A percentile compares a stretch with the other conserved stretches of the same genome.
These are phyloP conservation scores for Citrus mangshanensis DNA, from an alignment of 345 rosid genomes.

Conservation along the genomic window DNA sequence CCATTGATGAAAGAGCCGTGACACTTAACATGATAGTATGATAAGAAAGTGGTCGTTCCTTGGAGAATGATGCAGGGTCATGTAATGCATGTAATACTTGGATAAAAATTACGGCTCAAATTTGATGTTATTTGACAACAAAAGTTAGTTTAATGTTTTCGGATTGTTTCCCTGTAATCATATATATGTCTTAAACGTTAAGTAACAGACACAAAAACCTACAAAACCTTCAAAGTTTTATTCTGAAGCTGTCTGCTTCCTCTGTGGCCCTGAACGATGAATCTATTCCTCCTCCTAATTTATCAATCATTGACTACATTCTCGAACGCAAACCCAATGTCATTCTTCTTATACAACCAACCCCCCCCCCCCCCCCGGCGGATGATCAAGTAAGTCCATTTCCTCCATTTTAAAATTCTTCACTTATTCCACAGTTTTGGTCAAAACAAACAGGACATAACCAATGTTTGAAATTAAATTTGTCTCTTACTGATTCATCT, in stretches of 20 bases:
- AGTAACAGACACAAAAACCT: background rate
- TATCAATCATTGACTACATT: background rate
- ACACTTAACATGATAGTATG: no score
- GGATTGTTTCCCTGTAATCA: background rate
- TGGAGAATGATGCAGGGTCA: background rate
- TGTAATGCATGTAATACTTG: background rate
- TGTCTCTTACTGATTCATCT: background rate
- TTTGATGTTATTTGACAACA: background rate
- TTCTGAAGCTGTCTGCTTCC: background rate
- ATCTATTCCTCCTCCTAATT: background rate
- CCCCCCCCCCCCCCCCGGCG: no score
- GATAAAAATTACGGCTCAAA: background rate
- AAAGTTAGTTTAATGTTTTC: background rate
- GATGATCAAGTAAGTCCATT: background rate
- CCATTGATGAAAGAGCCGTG: no score
- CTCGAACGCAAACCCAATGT: background rate
- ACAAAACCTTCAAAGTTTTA: background rate
- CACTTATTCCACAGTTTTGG: background rate
- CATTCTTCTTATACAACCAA: background rate
- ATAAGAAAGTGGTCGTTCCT: no score
- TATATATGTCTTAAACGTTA: background rate
- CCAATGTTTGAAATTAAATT: background rate
- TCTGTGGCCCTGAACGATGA: background rate
- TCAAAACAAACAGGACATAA: background rate
- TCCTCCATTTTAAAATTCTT: background rate